phyloP scores from a whole-genome alignment of 2,329 filamentous ascomycete genomes.

The Fusarium succisae region DNA sequence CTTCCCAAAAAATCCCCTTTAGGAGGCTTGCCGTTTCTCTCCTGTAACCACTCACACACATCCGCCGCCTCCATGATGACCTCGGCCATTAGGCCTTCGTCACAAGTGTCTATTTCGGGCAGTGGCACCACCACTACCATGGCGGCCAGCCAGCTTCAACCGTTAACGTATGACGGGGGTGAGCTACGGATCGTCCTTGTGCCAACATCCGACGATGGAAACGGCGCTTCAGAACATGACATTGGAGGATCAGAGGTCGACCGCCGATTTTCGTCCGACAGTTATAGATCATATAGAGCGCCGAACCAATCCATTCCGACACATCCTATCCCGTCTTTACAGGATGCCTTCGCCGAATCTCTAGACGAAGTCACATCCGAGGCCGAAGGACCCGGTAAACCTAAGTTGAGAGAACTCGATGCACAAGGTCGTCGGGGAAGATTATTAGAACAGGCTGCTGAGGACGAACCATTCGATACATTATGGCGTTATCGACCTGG shows the following conservation, averaged over 20 bases:
- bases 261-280: conserved; percentile 32
- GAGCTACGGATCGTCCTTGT: conserved; percentile 46
- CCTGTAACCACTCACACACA: conserved; percentile 10
- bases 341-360: conserved; percentile 84
- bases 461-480: conserved; percentile 76
- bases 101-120: conserved; percentile 37
- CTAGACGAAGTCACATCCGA: conserved; percentile 74
- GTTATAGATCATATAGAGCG: conserved; percentile 35
- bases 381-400: conserved; percentile 53
- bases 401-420: conserved; percentile 63
- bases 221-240: conserved; percentile 9
- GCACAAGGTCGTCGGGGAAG: conserved; percentile 70
- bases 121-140: conserved; percentile 43
- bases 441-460: conserved; percentile 73
- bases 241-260: conserved; percentile 23
- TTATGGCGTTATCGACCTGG: conserved; percentile 80
- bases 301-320: conserved; percentile 43
- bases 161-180: conserved; percentile 42
- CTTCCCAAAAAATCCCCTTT: conserved; percentile 10
- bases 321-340: conserved; percentile 81
- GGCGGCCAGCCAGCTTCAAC: conserved; percentile 43
- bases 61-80: conserved; percentile 32
- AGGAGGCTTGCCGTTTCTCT: conserved; percentile 27
- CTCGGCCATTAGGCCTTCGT: conserved; percentile 36
- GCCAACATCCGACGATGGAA: conserved; percentile 36